Evolutionary conservation across 768 basidiomycete genomes (phyloP).

Genomic region (Amanita pallidorosea): DNA sequence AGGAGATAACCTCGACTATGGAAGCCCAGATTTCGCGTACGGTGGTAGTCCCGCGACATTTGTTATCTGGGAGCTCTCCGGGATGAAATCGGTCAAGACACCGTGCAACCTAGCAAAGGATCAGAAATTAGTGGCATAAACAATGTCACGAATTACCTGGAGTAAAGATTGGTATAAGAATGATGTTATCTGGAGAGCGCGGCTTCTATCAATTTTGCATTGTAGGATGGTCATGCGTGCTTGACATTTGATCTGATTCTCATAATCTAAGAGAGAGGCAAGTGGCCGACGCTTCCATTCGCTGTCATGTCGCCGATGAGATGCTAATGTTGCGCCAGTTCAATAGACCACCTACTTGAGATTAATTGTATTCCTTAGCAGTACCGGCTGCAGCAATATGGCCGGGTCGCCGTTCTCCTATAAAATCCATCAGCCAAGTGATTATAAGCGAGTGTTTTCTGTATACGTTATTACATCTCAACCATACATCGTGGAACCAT

Average conservation of each 20-base stretch:
- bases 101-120: neutral
- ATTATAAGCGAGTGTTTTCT: conserved; percentile 4
- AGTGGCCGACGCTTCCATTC: conserved; percentile 30
- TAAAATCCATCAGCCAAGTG: neutral
- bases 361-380: conserved; percentile 24
- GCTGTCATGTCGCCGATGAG: conserved; percentile 18
- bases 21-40: neutral
- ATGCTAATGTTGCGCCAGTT: neutral
- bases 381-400: conserved; percentile 32
- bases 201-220: conserved; percentile 23
- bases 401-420: conserved; percentile 22
- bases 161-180: conserved; percentile 29
- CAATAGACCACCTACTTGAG: conserved; percentile 25
- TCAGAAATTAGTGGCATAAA: neutral
- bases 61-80: neutral
- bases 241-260: conserved; percentile 24
- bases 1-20: conserved; percentile 8
- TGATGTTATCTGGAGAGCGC: conserved; percentile 29
- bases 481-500: conserved; percentile 47
- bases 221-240: conserved; percentile 27
- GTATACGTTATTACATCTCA: conserved; percentile 10
- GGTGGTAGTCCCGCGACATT: neutral
- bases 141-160: conserved; percentile 19
- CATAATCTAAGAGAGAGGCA: conserved; percentile 26
- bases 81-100: neutral